Evolutionary conservation across 202 grass and related monocot genomes (phyloP).

Genomic region (Setaria viridis): DNA sequence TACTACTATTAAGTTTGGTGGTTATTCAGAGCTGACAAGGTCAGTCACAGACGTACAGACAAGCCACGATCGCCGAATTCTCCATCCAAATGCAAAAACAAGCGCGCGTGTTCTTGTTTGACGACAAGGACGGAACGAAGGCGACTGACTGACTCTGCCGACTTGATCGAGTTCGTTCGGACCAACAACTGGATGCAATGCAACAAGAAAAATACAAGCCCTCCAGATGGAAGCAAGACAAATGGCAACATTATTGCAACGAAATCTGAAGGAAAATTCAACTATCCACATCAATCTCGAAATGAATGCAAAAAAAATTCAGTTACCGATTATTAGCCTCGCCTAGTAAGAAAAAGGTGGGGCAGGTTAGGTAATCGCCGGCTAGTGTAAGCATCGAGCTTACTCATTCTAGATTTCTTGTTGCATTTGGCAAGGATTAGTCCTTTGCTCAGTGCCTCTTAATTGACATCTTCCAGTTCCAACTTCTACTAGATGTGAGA

Average conservation of each 20-base stretch:
- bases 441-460: not conserved
- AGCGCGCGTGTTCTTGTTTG: no score
- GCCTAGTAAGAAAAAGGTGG: not conserved
- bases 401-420: not conserved
- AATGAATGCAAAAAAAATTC: not conserved
- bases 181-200: no score
- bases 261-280: conserved; percentile 4
- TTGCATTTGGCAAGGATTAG: not conserved
- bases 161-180: no score
- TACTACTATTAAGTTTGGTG: no score
- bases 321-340: not conserved
- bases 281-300: not conserved
- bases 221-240: conserved; percentile 9
- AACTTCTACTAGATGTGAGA: not conserved
- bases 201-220: not conserved
- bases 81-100: no score
- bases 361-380: conserved; percentile 25
- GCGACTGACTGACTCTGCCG: no score
- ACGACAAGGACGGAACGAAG: no score
- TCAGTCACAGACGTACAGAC: no score
- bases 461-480: not conserved
- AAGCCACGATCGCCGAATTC: no score
- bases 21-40: no score
- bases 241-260: not conserved
- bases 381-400: conserved; percentile 29